Evolutionary conservation across 2,329 filamentous ascomycete genomes (phyloP), one percentile per base, ranked within the genome.

Genomic region (Fusarium subtropicale): DNA sequence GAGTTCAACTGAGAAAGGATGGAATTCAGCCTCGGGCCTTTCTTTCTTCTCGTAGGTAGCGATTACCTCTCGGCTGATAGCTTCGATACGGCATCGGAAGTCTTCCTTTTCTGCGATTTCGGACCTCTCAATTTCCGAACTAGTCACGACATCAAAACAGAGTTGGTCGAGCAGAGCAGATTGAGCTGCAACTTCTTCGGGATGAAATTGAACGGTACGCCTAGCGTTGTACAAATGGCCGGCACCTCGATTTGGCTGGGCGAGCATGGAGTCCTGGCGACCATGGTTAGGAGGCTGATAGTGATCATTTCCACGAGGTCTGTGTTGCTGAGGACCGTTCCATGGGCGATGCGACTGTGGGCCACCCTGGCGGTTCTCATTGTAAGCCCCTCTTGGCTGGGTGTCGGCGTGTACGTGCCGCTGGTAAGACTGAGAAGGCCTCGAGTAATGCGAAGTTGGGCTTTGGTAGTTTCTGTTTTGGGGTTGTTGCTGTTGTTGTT

Each of bases 51-150:
- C 89, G 68, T 87, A 80, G 11, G 81, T 77, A 8, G 80, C 76
- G 51, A 93, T 86, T 3, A 87, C 85, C 54, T 86, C 77, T 54
- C 86, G 87, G 67, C 91, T 91, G 24, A 92, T 85, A 11, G 78
- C 71, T 76, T 95, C 90, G 18, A 97, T 86, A 28, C 81, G 81
- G 46, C 81, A 75, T 50, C 92, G 87, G 70, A 97, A 94, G 0
- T 78, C 76, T 71, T 96, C 91, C 75, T 96, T 97, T 68, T 90
- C 85, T 4, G 84, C 81, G 53, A 91, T 86, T 70, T 96, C 92
- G 1, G 81, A 78, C 1, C 79, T 75, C 38, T 84, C 85, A 66
- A 95, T 93, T 69, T 91, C 88, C 2, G 88, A 87, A 39, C 81
- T 83, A 0, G 85, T 79, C 20, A 93, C 71, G 16, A 79, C 75